Conservation (phyloP, 768 basidiomycete species). For the Cytidiella melzeri region DNA sequence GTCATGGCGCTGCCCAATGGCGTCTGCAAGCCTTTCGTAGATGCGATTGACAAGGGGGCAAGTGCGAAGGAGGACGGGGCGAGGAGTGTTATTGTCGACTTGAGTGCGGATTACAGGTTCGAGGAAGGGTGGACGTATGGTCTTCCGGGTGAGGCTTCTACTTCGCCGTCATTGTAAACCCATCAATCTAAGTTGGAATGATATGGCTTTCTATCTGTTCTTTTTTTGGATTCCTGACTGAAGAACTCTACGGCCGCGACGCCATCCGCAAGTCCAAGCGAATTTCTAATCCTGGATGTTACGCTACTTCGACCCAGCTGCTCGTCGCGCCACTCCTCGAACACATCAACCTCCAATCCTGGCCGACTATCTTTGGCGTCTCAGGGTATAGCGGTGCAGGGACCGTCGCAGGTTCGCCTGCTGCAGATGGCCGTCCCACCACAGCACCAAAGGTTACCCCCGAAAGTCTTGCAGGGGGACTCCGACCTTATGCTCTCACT, state of each 20-base stretch:
- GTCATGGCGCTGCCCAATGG: conserved; percentile 99
- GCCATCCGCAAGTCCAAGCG: conserved; percentile 65
- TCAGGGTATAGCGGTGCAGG: conserved; percentile 97
- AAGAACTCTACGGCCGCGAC: conserved; percentile 84
- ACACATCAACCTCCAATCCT: conserved; percentile 50
- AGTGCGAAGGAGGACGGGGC: conserved; percentile 41
- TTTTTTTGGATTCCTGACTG: conserved; percentile 14
- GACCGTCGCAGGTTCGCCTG: conserved; percentile 62
- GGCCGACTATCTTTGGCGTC: conserved; percentile 85
- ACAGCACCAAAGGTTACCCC: conserved; percentile 80
- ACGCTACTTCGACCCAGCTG: conserved; percentile 89
- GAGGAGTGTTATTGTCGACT: conserved; percentile 81
- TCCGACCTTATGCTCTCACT: conserved; percentile 85
- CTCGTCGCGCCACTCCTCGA: conserved; percentile 85
- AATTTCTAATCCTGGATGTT: conserved; percentile 97
- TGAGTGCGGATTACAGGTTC: conserved; percentile 94
- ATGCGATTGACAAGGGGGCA: conserved; percentile 80
- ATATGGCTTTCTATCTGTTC: conserved; percentile 28
- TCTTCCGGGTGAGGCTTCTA: conserved; percentile 85
- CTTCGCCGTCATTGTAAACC: conserved; percentile 29
- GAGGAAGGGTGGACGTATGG: conserved; percentile 96
- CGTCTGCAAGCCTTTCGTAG: conserved; percentile 92
- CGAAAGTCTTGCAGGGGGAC: conserved; percentile 65
- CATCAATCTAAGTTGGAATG: conserved; percentile 23
- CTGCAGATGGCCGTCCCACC: conserved; percentile 60